A percentile compares a stretch with the other conserved stretches of the same genome.
Evolutionary conservation across 345 rosid genomes (phyloP).

Genomic region (Melaleuca quinquenervia): DNA sequence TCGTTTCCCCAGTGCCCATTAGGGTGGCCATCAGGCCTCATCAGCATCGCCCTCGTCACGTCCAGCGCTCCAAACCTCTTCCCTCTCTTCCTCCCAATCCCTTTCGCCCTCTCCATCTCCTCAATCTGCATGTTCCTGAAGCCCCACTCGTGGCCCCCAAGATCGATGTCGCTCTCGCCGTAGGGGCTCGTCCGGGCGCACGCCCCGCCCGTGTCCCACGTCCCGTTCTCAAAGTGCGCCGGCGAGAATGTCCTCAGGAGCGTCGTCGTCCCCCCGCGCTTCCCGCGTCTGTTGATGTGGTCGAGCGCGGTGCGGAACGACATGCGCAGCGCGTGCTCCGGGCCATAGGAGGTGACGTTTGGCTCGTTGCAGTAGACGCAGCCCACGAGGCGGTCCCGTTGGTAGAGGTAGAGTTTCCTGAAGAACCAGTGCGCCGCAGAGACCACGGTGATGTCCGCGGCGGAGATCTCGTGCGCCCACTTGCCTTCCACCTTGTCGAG

Average conservation of each 20-base stretch:
- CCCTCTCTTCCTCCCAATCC: conserved; percentile 8
- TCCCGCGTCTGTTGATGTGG: conserved; percentile 24
- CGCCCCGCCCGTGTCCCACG: conserved; percentile 66
- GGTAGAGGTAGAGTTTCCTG: conserved; percentile 42
- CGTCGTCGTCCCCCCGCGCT: conserved; percentile 24
- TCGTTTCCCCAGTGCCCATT: conserved; percentile 56
- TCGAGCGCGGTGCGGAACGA: conserved; percentile 35
- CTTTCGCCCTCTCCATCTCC: conserved; percentile 24
- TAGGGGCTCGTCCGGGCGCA: conserved; percentile 54
- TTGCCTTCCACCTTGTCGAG: conserved; percentile 30
- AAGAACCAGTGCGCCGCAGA: conserved; percentile 78
- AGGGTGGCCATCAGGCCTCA: conserved; percentile 89
- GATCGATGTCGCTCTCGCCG: conserved; percentile 6
- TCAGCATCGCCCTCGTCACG: conserved; percentile 53
- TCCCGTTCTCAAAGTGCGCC: conserved; percentile 75
- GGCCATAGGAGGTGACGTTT: conserved; percentile 32
- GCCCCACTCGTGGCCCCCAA: conserved; percentile 24
- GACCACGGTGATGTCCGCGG: conserved; percentile 41
- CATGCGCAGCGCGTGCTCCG: conserved; percentile 29
- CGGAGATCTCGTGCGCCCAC: conserved; percentile 33
- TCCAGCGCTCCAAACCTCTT: conserved; percentile 41
- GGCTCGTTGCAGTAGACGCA: conserved; percentile 59
- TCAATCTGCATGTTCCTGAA: conserved; percentile 41
- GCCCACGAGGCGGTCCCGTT: conserved; percentile 22
- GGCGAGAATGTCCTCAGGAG: conserved; percentile 75